phyloP scores from a whole-genome alignment of 2,329 filamentous ascomycete genomes.

The Blastomyces gilchristii region DNA sequence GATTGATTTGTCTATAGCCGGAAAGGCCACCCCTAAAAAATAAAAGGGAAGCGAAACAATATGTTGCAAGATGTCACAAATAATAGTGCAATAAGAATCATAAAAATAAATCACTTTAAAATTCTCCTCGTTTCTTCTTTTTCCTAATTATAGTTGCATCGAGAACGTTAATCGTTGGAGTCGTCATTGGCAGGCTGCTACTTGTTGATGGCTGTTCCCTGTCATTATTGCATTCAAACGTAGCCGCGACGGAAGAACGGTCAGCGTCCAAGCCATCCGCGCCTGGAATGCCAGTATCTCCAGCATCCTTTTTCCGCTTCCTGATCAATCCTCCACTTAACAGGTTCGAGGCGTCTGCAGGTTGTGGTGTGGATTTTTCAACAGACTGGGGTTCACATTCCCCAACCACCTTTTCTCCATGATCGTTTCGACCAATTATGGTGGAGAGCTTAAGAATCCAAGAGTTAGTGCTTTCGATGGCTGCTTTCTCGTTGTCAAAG shows the following conservation, averaged over 20 bases:
- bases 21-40: not conserved
- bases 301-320: slow-evolving; percentile 29
- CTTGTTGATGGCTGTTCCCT: slow-evolving; percentile 12
- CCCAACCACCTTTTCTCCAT: slow-evolving; percentile 29
- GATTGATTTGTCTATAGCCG: not conserved
- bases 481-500: slow-evolving; percentile 31
- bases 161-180: slow-evolving; percentile 29
- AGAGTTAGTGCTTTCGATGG: slow-evolving; percentile 31
- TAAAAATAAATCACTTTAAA: not conserved
- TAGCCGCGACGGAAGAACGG: not conserved
- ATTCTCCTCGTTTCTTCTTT: slow-evolving; percentile 27
- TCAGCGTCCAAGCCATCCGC: not conserved
- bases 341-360: slow-evolving; percentile 18
- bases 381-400: slow-evolving; percentile 16
- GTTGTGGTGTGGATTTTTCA: not conserved
- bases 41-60: not conserved
- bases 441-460: slow-evolving; percentile 35
- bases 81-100: not conserved
- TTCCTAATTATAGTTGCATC: slow-evolving; percentile 30
- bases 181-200: slow-evolving; percentile 7
- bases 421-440: slow-evolving; percentile 28
- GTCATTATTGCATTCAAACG: not conserved
- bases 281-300: slow-evolving; percentile 8
- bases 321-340: slow-evolving; percentile 26
- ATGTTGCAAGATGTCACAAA: not conserved